A percentile compares a stretch with the other conserved stretches of the same genome.
Conservation (phyloP, 176 grass and related monocot species). For the Cenchrus purpureus region DNA sequence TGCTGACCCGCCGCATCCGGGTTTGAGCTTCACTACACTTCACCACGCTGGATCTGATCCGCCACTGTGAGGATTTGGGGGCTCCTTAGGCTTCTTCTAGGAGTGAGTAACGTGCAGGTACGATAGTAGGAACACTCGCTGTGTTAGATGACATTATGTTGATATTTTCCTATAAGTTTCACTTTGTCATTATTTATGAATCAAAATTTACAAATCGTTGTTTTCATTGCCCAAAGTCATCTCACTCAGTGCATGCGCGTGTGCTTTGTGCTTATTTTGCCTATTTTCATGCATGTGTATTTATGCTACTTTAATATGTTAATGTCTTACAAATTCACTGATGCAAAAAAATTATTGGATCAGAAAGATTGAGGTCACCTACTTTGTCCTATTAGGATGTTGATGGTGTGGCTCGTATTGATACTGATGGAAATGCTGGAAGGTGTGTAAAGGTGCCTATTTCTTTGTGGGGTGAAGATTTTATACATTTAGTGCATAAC, state of each 20-base stretch:
- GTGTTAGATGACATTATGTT: neutral
- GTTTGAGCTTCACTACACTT: too few relatives aligned
- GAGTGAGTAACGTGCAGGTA: too few relatives aligned
- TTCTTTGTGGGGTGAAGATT: constrained; percentile 17
- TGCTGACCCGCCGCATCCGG: too few relatives aligned
- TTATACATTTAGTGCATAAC: constrained; percentile 12
- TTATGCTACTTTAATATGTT: constrained; percentile 32
- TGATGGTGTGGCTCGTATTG: constrained; percentile 40
- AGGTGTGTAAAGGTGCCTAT: constrained; percentile 41
- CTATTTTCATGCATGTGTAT: neutral
- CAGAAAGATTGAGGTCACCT: constrained; percentile 63
- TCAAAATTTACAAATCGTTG: neutral
- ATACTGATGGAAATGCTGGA: constrained; percentile 42
- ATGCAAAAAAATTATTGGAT: constrained; percentile 46
- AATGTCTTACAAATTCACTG: constrained; percentile 31
- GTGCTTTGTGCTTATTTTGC: neutral
- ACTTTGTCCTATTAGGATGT: constrained; percentile 50
- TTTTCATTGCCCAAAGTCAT: constrained; percentile 16
- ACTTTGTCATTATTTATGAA: neutral
- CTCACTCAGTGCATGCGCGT: neutral
- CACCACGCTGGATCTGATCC: too few relatives aligned
- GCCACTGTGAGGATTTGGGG: too few relatives aligned
- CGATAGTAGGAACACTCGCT: neutral
- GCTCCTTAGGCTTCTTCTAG: too few relatives aligned
- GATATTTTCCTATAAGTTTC: constrained; percentile 11